Percentiles rank a stretch among this genome's conserved stretches.
Conservation (phyloP, 176 grass and related monocot genomes). For the Themeda triandra region DNA sequence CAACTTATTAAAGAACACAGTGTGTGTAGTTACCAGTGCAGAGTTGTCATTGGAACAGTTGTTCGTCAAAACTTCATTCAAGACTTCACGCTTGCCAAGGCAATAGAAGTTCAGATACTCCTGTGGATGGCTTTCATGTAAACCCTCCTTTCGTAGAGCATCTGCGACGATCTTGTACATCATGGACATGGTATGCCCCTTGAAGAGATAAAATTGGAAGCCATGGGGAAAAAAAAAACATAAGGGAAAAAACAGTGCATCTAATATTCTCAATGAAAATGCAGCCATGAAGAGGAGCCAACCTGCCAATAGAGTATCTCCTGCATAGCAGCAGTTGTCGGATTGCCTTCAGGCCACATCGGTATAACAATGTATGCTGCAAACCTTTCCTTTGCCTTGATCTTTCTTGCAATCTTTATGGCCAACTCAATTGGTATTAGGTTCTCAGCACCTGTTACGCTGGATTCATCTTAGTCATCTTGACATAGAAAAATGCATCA, state of each 20-base stretch:
- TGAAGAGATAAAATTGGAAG: slow-evolving; percentile 10
- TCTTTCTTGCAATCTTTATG: slow-evolving; percentile 91
- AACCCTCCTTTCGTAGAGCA: slow-evolving; percentile 48
- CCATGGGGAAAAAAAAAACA: not conserved
- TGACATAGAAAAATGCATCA: not conserved
- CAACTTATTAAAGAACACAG: not conserved
- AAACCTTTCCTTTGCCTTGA: slow-evolving; percentile 68
- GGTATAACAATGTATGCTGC: slow-evolving; percentile 85
- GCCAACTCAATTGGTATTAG: slow-evolving; percentile 89
- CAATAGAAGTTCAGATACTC: slow-evolving; percentile 81
- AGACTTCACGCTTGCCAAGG: slow-evolving; percentile 57
- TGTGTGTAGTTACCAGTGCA: slow-evolving; percentile 21
- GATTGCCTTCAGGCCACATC: slow-evolving; percentile 94
- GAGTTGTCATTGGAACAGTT: slow-evolving; percentile 46
- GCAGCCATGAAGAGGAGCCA: not conserved
- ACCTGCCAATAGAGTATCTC: slow-evolving; percentile 99
- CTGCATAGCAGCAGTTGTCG: slow-evolving; percentile 69
- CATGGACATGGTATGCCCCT: slow-evolving; percentile 78
- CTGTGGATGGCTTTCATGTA: slow-evolving; percentile 47
- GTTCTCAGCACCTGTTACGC: slow-evolving; percentile 67
- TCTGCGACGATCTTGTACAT: slow-evolving; percentile 69
- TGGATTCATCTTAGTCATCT: not conserved
- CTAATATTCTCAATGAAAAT: not conserved
- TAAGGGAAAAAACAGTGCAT: not conserved
- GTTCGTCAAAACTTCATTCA: not conserved